These are phyloP conservation scores for Pseudophaeomoniella oleicola DNA, from an alignment of 2,329 filamentous ascomycete genomes.

Conservation along the genomic window DNA sequence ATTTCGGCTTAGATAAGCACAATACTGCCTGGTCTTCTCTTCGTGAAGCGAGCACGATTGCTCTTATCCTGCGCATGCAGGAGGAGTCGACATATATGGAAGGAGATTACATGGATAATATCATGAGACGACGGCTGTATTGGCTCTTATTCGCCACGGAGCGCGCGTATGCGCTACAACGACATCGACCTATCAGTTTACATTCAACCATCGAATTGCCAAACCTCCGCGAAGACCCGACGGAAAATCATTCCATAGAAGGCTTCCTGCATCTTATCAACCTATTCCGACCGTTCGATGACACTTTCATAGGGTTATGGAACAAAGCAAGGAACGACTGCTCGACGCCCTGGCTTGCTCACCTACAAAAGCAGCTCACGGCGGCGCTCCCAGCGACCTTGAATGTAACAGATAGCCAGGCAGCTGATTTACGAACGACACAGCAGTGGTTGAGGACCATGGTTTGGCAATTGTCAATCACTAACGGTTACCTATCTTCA, in stretches of 20 bases:
- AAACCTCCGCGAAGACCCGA: slow-evolving; percentile 40
- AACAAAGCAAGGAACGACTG: slow-evolving; percentile 48
- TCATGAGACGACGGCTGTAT: slow-evolving; percentile 51
- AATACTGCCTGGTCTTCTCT: slow-evolving; percentile 68
- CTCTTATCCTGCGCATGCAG: slow-evolving; percentile 26
- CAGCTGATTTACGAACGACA: slow-evolving; percentile 6
- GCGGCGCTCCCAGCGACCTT: slow-evolving; percentile 8
- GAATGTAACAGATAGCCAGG: slow-evolving; percentile 11
- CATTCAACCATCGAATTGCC: slow-evolving; percentile 50
- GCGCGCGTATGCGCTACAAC: slow-evolving; percentile 54
- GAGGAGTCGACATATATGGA: slow-evolving; percentile 38
- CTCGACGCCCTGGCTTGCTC: slow-evolving; percentile 39
- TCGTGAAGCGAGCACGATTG: slow-evolving; percentile 59
- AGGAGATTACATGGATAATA: slow-evolving; percentile 44
- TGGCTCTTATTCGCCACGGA: slow-evolving; percentile 62
- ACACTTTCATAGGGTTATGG: slow-evolving; percentile 49
- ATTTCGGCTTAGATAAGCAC: slow-evolving; percentile 57
- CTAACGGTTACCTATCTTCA: slow-evolving; percentile 51
- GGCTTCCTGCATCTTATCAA: slow-evolving; percentile 47
- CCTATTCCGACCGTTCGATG: slow-evolving; percentile 53
- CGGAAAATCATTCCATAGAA: slow-evolving; percentile 37
- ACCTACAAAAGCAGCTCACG: slow-evolving; percentile 42
- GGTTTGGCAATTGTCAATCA: slow-evolving; percentile 58
- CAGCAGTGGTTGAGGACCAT: slow-evolving; percentile 50
- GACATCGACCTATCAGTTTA: slow-evolving; percentile 50